Base-by-base conservation (phyloP, 306 rosid genomes). In the Cucurbita maxima region DNA sequence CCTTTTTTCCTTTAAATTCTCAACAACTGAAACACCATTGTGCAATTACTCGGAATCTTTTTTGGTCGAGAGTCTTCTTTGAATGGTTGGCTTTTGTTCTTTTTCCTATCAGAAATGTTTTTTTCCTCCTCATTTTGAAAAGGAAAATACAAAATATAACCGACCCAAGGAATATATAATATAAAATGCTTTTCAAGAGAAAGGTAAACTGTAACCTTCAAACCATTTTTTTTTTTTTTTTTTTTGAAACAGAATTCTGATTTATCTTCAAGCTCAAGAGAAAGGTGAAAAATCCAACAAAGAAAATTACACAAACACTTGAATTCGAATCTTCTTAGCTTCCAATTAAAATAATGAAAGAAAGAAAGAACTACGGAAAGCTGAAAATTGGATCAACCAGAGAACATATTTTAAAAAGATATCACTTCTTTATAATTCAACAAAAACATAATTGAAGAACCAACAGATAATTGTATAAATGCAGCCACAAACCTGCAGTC, bases 401-500 rank as follows among this genome's bases (percentile, higher is more conserved):
- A 51, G 13, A 0, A 51, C 2, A 51, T 51, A 51, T 51, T 51
- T 14, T n/a, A 4, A 51, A 14, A 51, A 5, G n/a, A 45, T 9
- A 45, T 45, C 51, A 10, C 10, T 45, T 45, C 12, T 45, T 45
- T 14, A 9, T 45, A 45, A 12, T 45, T 45, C 51, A 10, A 45
- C 15, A 45, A 45, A 45, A 30, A 2, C 34, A 30, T 30, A 30
- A 30, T 30, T 30, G 10, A 30, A 25, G n/a, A 25, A 25, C 66
- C 44, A 34, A 59, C 19, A 34, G 5, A 12, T 25, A 34, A 59
- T 59, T 30, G 10, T 16, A 34, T 13, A 59, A 19, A 34, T 16
- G 25, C 13, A 38, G 69, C 38, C 12, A 57, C 37, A 73, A 16
- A 85, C 98, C 96, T 87, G 88, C 89, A 88, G 73, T 92, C 91